These are phyloP conservation scores for Xerophyta viscosa DNA, from an alignment of 106 monocot genomes.

Conservation along the genomic window DNA sequence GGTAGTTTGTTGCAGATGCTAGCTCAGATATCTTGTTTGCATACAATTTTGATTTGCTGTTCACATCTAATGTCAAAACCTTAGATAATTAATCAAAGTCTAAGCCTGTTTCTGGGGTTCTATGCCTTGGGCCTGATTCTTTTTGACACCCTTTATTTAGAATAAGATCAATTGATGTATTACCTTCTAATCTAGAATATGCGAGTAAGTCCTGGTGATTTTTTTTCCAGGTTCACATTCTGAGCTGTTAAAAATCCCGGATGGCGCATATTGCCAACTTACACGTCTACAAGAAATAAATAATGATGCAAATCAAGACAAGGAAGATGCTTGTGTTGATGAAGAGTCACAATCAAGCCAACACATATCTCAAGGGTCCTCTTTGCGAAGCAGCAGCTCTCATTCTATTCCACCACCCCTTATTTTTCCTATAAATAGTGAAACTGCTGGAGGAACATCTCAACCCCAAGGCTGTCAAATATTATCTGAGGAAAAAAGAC, in stretches of 20 bases:
- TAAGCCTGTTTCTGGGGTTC: no score
- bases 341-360: constrained; percentile 6
- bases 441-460: constrained; percentile 12
- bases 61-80: no score
- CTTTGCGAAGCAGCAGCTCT: constrained; percentile 21
- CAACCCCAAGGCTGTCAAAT: not conserved
- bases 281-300: constrained; percentile 27
- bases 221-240: constrained; percentile 22
- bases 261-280: constrained; percentile 34
- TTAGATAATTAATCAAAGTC: no score
- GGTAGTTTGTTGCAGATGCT: no score
- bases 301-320: constrained; percentile 1
- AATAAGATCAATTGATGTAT: no score
- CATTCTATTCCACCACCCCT: constrained; percentile 19
- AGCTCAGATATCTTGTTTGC: no score
- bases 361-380: no score
- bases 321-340: not conserved
- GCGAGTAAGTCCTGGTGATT: not conserved
- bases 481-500: not conserved
- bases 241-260: constrained; percentile 20
- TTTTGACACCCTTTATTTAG: no score
- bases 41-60: no score
- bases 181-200: no score
- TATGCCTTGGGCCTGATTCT: no score
- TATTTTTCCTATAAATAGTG: constrained; percentile 24